A percentile compares a stretch with the other conserved stretches of the same genome.
phyloP scores from a whole-genome alignment of 1,139 yeast species.

The Candida mesenterica region DNA sequence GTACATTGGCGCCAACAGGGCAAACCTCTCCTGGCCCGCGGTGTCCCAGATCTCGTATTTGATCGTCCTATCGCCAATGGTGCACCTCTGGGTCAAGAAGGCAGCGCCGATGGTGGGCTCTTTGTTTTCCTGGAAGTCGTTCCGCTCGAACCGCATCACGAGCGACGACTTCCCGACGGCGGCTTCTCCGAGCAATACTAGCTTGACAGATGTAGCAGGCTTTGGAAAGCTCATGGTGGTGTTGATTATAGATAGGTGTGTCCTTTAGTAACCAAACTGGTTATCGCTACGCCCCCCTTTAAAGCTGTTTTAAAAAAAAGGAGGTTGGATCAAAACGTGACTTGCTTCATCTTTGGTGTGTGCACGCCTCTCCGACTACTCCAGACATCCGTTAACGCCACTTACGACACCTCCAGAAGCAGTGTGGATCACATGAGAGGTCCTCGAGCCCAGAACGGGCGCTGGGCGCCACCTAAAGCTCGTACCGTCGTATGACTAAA shows the following conservation, averaged over 20 bases:
- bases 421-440: too few relatives aligned
- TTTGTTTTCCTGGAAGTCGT: constrained; percentile 95
- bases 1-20: constrained; percentile 95
- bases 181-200: constrained; percentile 92
- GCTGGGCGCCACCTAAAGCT: too few relatives aligned
- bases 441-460: too few relatives aligned
- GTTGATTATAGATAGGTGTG: background rate
- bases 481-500: too few relatives aligned
- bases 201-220: constrained; percentile 74
- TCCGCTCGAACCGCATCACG: constrained; percentile 88
- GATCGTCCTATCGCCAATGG: constrained; percentile 84
- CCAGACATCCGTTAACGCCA: too few relatives aligned
- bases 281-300: constrained; percentile 3
- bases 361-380: too few relatives aligned
- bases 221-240: constrained; percentile 32
- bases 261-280: constrained; percentile 1
- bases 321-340: too few relatives aligned
- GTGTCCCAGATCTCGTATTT: constrained; percentile 99
- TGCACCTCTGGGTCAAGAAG: constrained; percentile 90
- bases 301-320: background rate
- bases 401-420: too few relatives aligned
- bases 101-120: constrained; percentile 99
- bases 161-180: constrained; percentile 97
- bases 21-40: constrained; percentile 97
- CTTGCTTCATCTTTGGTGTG: too few relatives aligned